Evolutionary conservation across 768 basidiomycete genomes (phyloP).

Genomic region (Rhizopogon rudus): DNA sequence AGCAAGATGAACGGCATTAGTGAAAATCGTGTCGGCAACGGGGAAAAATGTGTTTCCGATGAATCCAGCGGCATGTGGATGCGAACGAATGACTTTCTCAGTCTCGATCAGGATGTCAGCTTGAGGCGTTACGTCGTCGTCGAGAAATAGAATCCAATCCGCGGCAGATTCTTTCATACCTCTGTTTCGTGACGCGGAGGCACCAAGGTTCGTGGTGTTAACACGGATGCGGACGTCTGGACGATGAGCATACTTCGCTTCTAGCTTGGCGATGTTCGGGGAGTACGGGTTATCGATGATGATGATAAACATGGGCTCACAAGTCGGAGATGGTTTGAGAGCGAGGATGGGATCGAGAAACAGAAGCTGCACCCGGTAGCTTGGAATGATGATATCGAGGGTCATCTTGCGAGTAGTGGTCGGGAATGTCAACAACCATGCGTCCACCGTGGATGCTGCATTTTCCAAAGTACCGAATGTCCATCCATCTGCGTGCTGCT

Average conservation of each 20-base stretch:
- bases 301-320: slow-evolving; percentile 51
- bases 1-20: slow-evolving; percentile 47
- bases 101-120: slow-evolving; percentile 39
- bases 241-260: slow-evolving; percentile 34
- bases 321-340: slow-evolving; percentile 37
- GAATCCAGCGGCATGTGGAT: slow-evolving; percentile 48
- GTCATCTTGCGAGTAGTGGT: slow-evolving; percentile 34
- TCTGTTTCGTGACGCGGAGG: slow-evolving; percentile 50
- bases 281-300: slow-evolving; percentile 53
- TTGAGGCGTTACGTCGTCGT: slow-evolving; percentile 48
- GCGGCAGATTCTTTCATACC: slow-evolving; percentile 51
- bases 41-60: slow-evolving; percentile 51
- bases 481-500: slow-evolving; percentile 42
- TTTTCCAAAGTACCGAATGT: slow-evolving; percentile 41
- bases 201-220: slow-evolving; percentile 44
- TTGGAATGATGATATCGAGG: slow-evolving; percentile 53
- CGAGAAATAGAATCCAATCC: slow-evolving; percentile 57
- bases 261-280: slow-evolving; percentile 31
- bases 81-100: slow-evolving; percentile 41
- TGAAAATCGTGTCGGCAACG: slow-evolving; percentile 41
- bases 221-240: slow-evolving; percentile 50
- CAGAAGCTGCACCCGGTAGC: slow-evolving; percentile 44
- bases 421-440: slow-evolving; percentile 30
- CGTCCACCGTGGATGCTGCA: slow-evolving; percentile 31
- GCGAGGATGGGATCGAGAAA: slow-evolving; percentile 41